A percentile compares a stretch with the other conserved stretches of the same genome.
These are phyloP conservation scores for Cryptococcus sp. DNA, from an alignment of 1,284 basidiomycete species.

Conservation along the genomic window DNA sequence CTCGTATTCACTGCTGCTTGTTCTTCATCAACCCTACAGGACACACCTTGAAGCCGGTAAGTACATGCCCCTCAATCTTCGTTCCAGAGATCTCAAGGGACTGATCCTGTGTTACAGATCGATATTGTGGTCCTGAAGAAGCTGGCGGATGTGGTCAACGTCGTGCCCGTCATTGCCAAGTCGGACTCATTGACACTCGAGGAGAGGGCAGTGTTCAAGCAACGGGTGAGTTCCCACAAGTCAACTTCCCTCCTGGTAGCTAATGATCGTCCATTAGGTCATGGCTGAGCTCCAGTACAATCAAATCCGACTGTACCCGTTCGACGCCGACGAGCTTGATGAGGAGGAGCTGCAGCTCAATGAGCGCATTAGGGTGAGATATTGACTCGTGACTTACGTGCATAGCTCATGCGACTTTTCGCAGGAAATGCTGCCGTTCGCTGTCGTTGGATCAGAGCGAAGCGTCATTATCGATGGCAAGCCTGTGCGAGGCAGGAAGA, in stretches of 20 bases:
- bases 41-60: constrained; percentile 75
- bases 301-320: constrained; percentile 93
- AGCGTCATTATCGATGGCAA: constrained; percentile 95
- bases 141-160: constrained; percentile 96
- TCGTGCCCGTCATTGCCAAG: constrained; percentile 98
- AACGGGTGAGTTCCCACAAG: constrained; percentile 61
- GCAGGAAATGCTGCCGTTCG: constrained; percentile 91
- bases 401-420: not conserved
- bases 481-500: constrained; percentile 91
- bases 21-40: constrained; percentile 99
- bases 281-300: constrained; percentile 89
- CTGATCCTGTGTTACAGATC: constrained; percentile 56
- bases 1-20: constrained; percentile 95
- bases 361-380: constrained; percentile 78
- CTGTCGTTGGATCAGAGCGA: constrained; percentile 92
- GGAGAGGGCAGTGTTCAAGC: constrained; percentile 90
- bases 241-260: not conserved
- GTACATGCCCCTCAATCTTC: constrained; percentile 8
- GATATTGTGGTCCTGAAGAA: constrained; percentile 99
- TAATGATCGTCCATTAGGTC: constrained; percentile 60
- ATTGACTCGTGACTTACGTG: not conserved
- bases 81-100: not conserved
- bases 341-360: constrained; percentile 84
- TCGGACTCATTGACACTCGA: constrained; percentile 92
- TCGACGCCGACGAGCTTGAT: constrained; percentile 94